These are phyloP conservation scores for Cladophialophora bantiana DNA, from an alignment of 2,329 filamentous ascomycete genomes.

Conservation along the genomic window DNA sequence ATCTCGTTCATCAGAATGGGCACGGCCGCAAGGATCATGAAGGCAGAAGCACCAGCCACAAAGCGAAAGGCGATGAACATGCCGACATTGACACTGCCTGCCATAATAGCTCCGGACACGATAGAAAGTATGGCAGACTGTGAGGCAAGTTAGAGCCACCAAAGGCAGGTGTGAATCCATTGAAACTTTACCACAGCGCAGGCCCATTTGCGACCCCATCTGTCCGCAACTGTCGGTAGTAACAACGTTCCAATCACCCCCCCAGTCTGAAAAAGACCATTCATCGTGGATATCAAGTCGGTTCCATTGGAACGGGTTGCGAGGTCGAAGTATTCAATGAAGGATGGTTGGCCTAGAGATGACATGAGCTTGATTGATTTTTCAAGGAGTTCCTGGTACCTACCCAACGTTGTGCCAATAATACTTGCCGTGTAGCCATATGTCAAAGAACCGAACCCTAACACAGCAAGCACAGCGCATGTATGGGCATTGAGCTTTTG, in stretches of 20 bases:
- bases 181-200: conserved; percentile 29
- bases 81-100: conserved; percentile 31
- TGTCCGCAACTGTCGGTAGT: conserved; percentile 34
- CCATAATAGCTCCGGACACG: conserved; percentile 32
- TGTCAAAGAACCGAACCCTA: conserved; percentile 35
- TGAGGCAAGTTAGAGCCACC: conserved; percentile 3
- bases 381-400: background rate
- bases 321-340: conserved; percentile 48
- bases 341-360: conserved; percentile 50
- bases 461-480: conserved; percentile 30
- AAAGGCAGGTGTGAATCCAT: background rate
- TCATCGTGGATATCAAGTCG: conserved; percentile 36
- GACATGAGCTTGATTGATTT: background rate
- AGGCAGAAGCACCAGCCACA: conserved; percentile 34
- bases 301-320: conserved; percentile 32
- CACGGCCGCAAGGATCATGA: conserved; percentile 38
- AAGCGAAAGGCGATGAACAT: conserved; percentile 39
- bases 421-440: conserved; percentile 38
- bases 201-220: conserved; percentile 36
- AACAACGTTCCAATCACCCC: conserved; percentile 34
- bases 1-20: conserved; percentile 39
- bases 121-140: conserved; percentile 30
- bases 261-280: conserved; percentile 32
- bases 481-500: conserved; percentile 34
- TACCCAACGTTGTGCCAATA: conserved; percentile 40